A percentile compares a stretch with the other conserved stretches of the same genome.
Conservation (phyloP, 2,329 filamentous ascomycete species). For the Didymella keratinophila region DNA sequence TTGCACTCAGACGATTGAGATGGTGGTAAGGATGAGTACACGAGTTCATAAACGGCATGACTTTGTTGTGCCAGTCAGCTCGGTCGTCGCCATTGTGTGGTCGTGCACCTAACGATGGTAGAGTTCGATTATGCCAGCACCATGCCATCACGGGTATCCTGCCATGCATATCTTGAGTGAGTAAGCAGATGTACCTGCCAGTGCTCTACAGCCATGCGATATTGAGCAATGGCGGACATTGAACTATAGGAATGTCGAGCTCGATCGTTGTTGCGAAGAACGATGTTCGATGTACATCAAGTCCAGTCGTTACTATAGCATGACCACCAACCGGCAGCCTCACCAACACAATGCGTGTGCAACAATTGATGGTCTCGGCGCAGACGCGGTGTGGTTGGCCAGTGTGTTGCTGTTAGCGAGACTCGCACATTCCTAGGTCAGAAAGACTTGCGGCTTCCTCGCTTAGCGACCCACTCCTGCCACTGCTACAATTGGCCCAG, state of each 20-base stretch:
- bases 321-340: not conserved
- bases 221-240: not conserved
- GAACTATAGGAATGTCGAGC: not conserved
- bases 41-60: not conserved
- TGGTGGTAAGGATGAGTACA: not conserved
- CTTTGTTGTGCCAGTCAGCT: not conserved
- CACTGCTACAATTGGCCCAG: constrained; percentile 16
- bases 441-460: constrained; percentile 10
- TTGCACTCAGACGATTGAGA: not conserved
- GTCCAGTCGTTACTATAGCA: not conserved
- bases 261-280: not conserved
- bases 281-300: not conserved
- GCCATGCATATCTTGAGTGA: not conserved
- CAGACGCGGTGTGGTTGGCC: not conserved
- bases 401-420: not conserved
- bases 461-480: constrained; percentile 20
- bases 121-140: not conserved
- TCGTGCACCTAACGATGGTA: not conserved
- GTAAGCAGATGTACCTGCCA: not conserved
- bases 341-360: not conserved
- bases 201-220: not conserved
- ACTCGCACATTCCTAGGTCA: constrained; percentile 4
- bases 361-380: not conserved
- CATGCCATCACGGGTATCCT: not conserved
- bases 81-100: not conserved